These are phyloP conservation scores for Penicillium capsulatum DNA, from an alignment of 2,329 filamentous ascomycete species.

Conservation along the genomic window DNA sequence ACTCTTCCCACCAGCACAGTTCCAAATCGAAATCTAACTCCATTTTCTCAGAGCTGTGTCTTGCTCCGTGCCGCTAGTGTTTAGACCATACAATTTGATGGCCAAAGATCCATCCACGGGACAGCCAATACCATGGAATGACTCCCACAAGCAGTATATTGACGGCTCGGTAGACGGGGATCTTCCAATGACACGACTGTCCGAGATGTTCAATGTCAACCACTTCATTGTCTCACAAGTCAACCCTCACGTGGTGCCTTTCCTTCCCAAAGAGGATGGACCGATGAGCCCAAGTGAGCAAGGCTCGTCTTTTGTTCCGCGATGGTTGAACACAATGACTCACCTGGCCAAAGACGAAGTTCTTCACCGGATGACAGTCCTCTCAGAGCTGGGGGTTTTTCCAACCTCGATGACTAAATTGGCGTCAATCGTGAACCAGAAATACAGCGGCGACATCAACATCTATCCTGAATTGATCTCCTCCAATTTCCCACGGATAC, in stretches of 20 bases:
- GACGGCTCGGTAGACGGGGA: constrained; percentile 95
- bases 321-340: constrained; percentile 64
- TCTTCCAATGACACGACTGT: constrained; percentile 80
- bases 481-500: constrained; percentile 67
- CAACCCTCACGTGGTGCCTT: constrained; percentile 88
- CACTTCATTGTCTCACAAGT: constrained; percentile 98
- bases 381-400: constrained; percentile 75
- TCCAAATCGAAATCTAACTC: too few relatives aligned
- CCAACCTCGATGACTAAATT: constrained; percentile 75
- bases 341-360: constrained; percentile 74
- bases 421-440: constrained; percentile 77
- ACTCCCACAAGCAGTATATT: constrained; percentile 79
- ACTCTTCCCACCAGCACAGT: too few relatives aligned
- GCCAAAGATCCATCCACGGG: constrained; percentile 82
- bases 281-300: constrained; percentile 27
- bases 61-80: constrained; percentile 85
- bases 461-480: constrained; percentile 78
- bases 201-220: constrained; percentile 97
- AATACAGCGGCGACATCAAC: constrained; percentile 92
- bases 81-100: constrained; percentile 71
- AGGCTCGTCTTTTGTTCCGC: constrained; percentile 32
- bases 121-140: constrained; percentile 76
- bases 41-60: constrained; percentile 63
- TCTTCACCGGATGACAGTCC: constrained; percentile 72
- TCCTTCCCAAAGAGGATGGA: constrained; percentile 69